A percentile compares a stretch with the other conserved stretches of the same genome.
Conservation (phyloP, 2,329 filamentous ascomycete species). For the Neophaeococcomyces aloes region DNA sequence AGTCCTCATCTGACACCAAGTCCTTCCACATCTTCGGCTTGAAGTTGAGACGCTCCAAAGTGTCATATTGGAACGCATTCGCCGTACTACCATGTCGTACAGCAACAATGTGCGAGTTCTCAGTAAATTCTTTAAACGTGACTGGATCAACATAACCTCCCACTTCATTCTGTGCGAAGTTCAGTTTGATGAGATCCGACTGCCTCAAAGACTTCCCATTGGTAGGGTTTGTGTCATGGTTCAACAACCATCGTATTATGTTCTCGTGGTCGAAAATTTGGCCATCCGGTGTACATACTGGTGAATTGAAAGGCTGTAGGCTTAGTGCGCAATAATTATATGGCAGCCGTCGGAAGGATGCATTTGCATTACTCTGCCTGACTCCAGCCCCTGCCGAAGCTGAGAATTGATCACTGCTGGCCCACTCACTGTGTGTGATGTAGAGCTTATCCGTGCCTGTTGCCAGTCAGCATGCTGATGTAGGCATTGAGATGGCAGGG, state of each 20-base stretch:
- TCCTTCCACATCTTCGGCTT: constrained; percentile 95
- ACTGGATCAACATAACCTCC: constrained; percentile 91
- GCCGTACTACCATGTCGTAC: constrained; percentile 69
- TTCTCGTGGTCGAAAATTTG: constrained; percentile 93
- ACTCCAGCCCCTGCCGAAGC: constrained; percentile 65
- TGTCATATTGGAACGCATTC: constrained; percentile 95
- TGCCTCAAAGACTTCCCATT: constrained; percentile 67
- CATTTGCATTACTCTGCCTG: constrained; percentile 44
- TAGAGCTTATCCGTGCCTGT: constrained; percentile 42
- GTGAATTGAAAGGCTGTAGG: constrained; percentile 87
- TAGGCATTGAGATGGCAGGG: constrained; percentile 12
- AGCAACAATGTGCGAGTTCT: constrained; percentile 94
- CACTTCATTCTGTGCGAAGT: constrained; percentile 84
- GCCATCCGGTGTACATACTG: constrained; percentile 78
- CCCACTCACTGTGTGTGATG: constrained; percentile 98
- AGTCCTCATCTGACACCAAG: constrained; percentile 75
- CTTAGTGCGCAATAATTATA: constrained; percentile 98
- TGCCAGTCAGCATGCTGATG: constrained; percentile 12
- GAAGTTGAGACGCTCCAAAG: constrained; percentile 87
- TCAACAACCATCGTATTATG: constrained; percentile 87
- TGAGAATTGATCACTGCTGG: constrained; percentile 77
- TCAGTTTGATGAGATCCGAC: constrained; percentile 77
- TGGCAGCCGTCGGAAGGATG: constrained; percentile 74
- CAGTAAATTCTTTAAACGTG: constrained; percentile 93
- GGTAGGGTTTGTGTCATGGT: constrained; percentile 85